phyloP scores from a whole-genome alignment of 192 early-diverging fungal species.

The Rhizophlyctis rosea region DNA sequence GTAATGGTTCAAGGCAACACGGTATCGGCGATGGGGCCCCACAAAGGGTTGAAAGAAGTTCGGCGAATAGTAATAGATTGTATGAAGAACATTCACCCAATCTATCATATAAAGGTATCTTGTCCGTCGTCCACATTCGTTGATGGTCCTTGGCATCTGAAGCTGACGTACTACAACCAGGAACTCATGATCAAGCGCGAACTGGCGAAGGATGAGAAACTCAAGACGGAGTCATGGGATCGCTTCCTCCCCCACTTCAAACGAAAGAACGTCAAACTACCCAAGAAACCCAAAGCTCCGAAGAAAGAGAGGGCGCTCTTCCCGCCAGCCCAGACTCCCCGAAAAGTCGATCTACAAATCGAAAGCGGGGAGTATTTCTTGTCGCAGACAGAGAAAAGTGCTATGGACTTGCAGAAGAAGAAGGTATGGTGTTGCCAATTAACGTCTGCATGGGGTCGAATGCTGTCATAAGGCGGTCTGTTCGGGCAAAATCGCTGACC shows the following conservation, averaged over 20 bases:
- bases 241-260: constrained; percentile 96
- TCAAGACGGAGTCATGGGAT: constrained; percentile 94
- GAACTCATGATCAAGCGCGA: constrained; percentile 99
- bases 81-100: constrained; percentile 98
- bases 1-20: constrained; percentile 99
- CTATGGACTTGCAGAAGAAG: constrained; percentile 60
- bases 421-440: constrained; percentile 54
- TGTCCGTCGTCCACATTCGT: background rate
- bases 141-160: background rate
- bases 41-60: constrained; percentile 83
- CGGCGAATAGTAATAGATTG: constrained; percentile 92
- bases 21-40: constrained; percentile 89
- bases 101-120: constrained; percentile 93
- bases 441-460: no score
- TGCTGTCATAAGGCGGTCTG: background rate
- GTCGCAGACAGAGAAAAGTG: constrained; percentile 35
- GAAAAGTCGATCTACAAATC: constrained; percentile 88
- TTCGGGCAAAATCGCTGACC: background rate
- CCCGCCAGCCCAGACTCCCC: constrained; percentile 79
- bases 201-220: constrained; percentile 92
- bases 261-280: constrained; percentile 76
- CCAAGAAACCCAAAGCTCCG: constrained; percentile 63
- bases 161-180: constrained; percentile 34
- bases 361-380: constrained; percentile 97
- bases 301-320: constrained; percentile 89